Conservation (phyloP, 108 stramenopile genomes). For the Chaetoceros tenuissimus region DNA sequence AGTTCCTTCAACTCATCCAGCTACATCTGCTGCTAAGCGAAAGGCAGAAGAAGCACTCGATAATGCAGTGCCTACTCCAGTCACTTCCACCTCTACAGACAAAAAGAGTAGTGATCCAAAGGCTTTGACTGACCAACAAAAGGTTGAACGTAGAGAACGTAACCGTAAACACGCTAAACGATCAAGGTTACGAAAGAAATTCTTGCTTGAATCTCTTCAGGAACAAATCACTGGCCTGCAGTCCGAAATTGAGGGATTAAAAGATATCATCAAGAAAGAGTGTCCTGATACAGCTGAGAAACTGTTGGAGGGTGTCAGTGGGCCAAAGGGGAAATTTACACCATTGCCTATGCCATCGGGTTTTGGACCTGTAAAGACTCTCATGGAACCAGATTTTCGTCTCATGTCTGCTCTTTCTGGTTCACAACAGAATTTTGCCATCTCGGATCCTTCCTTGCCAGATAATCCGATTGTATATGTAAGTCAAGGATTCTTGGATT, state of each 20-base stretch:
- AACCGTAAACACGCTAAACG: slow-evolving; percentile 95
- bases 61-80: background rate
- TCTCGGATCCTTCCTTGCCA: slow-evolving; percentile 92
- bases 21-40: slow-evolving; percentile 18
- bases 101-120: slow-evolving; percentile 19
- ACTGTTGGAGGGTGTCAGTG: slow-evolving; percentile 30
- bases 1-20: slow-evolving; percentile 1
- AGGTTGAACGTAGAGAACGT: slow-evolving; percentile 75
- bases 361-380: slow-evolving; percentile 87
- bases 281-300: slow-evolving; percentile 49
- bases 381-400: slow-evolving; percentile 87
- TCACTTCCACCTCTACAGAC: background rate
- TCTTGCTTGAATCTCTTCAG: slow-evolving; percentile 89
- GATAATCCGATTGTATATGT: slow-evolving; percentile 96
- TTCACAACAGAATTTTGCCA: slow-evolving; percentile 96
- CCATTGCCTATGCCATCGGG: slow-evolving; percentile 84
- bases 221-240: slow-evolving; percentile 89
- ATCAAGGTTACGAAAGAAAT: slow-evolving; percentile 94
- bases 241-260: slow-evolving; percentile 68
- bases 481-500: slow-evolving; percentile 82
- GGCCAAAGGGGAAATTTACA: slow-evolving; percentile 60
- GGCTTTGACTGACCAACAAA: slow-evolving; percentile 72
- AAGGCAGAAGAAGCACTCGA: slow-evolving; percentile 27
- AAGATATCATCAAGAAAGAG: slow-evolving; percentile 51
- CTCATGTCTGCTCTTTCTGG: slow-evolving; percentile 77